phyloP scores from a whole-genome alignment of 2,329 filamentous ascomycete genomes.

The Plenodomus biglobosus region DNA sequence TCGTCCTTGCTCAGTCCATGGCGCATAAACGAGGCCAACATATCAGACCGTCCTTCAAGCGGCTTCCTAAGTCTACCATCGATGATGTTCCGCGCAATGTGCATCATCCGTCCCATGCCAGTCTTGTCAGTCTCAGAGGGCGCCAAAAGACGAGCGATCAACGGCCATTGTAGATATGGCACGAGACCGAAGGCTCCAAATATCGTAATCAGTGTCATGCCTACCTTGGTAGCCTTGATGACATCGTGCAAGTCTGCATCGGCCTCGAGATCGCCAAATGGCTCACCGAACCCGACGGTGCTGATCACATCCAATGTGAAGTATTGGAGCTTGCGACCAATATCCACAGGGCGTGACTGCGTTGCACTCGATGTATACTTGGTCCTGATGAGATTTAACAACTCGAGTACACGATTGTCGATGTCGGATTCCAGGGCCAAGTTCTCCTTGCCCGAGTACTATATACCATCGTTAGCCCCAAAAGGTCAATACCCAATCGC shows the following conservation, averaged over 20 bases:
- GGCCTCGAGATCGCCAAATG: slow-evolving; percentile 53
- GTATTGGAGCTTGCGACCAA: slow-evolving; percentile 52
- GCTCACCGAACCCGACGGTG: slow-evolving; percentile 53
- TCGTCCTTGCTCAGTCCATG: slow-evolving; percentile 46
- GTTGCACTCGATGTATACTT: slow-evolving; percentile 42
- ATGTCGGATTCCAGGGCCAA: slow-evolving; percentile 52
- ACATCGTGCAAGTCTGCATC: slow-evolving; percentile 52
- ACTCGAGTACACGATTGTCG: slow-evolving; percentile 48
- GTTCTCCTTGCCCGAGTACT: slow-evolving; percentile 57
- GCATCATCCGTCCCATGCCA: slow-evolving; percentile 29
- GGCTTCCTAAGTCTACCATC: slow-evolving; percentile 33
- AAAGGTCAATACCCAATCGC: neutral
- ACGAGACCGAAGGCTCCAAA: slow-evolving; percentile 14
- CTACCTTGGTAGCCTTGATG: slow-evolving; percentile 47
- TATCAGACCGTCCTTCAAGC: slow-evolving; percentile 51
- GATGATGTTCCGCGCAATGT: slow-evolving; percentile 18
- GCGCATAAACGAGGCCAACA: slow-evolving; percentile 56
- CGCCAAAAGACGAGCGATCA: slow-evolving; percentile 22
- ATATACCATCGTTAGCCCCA: neutral
- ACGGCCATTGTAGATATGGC: slow-evolving; percentile 18
- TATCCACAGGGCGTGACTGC: slow-evolving; percentile 43
- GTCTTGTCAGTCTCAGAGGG: slow-evolving; percentile 37
- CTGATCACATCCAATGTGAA: slow-evolving; percentile 59
- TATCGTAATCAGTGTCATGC: slow-evolving; percentile 7
- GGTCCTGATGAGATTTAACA: slow-evolving; percentile 51